These are phyloP conservation scores for Metarhizium anisopliae DNA, from an alignment of 2,329 filamentous ascomycete species.

Conservation along the genomic window DNA sequence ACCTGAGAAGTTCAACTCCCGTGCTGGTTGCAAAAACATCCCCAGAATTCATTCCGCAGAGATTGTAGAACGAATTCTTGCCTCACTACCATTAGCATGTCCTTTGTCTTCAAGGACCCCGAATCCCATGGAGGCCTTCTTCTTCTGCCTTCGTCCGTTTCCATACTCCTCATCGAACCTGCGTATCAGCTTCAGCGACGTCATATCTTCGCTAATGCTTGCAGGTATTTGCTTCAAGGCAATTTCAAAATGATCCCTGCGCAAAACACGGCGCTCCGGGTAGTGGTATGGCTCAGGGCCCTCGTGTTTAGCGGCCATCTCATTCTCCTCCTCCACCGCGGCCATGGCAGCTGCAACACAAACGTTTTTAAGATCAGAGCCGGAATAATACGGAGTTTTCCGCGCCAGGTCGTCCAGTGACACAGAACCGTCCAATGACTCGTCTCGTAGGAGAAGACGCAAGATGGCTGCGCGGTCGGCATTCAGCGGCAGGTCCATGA, in stretches of 20 bases:
- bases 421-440: conserved; percentile 52
- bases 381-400: conserved; percentile 68
- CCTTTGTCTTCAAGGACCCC: conserved; percentile 33
- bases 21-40: background rate
- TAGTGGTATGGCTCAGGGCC: conserved; percentile 45
- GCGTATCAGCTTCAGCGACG: conserved; percentile 71
- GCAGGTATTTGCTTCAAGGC: conserved; percentile 84
- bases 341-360: conserved; percentile 72
- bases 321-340: conserved; percentile 65
- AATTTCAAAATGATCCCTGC: conserved; percentile 67
- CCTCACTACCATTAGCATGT: conserved; percentile 31
- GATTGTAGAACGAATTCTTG: conserved; percentile 27
- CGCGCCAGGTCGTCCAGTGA: conserved; percentile 54
- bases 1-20: background rate
- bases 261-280: conserved; percentile 49
- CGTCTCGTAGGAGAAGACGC: conserved; percentile 60
- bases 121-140: conserved; percentile 47
- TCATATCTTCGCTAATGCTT: conserved; percentile 91
- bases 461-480: conserved; percentile 60
- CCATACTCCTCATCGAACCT: conserved; percentile 97
- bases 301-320: conserved; percentile 25
- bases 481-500: conserved; percentile 64
- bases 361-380: conserved; percentile 75
- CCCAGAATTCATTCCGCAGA: background rate
- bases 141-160: conserved; percentile 59